Evolutionary conservation across 768 basidiomycete genomes (phyloP), one percentile per base, ranked within the genome.

Genomic region (Leccinum imitatum): DNA sequence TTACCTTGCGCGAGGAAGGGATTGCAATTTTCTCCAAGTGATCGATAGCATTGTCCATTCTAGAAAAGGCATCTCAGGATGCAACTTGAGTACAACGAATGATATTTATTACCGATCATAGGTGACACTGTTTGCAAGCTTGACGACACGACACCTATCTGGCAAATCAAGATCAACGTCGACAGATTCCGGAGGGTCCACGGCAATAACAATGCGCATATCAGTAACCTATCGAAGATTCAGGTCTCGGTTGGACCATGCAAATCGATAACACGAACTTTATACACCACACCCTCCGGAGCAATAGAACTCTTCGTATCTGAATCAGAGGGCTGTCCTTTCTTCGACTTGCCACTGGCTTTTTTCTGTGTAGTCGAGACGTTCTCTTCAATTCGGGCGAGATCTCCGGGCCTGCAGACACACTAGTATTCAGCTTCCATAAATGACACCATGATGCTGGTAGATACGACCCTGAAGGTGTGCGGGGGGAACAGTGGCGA

Each of bases 121-220:
- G 1, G 95, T 98, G 15, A 92, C 86, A 57, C 87, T 93, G 66
- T 98, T 98, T 13, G 94, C 94, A 2, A 96, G 79, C 69, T 98
- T 98, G 54, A 98, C 71, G 54, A 95, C 76, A 17, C 91, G 81
- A 74, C 93, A 92, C 53, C 90, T 81, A 67, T 95, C 93, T 6
- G 94, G 92, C 0, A 97, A 71, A 66, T 93, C 90, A 13, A 91
- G 75, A 53, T 91, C 89, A 50, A 85, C 82, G 53, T 80, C 79
- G 33, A 75, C 76, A 2, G 80, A 77, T 53, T 89, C 87, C 15
- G 84, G 79, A 13, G 82, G 72, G 67, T 91, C 87, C 17, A 93
- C 76, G 5, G 94, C 92, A 41, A 98, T 80, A 11, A 93, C 84
- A 52, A 97, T 89, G 56, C 85, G 83, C 0, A 87, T 87, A 61